Base-by-base conservation (phyloP, 306 rosid genomes). In the Bauhinia variegata region DNA sequence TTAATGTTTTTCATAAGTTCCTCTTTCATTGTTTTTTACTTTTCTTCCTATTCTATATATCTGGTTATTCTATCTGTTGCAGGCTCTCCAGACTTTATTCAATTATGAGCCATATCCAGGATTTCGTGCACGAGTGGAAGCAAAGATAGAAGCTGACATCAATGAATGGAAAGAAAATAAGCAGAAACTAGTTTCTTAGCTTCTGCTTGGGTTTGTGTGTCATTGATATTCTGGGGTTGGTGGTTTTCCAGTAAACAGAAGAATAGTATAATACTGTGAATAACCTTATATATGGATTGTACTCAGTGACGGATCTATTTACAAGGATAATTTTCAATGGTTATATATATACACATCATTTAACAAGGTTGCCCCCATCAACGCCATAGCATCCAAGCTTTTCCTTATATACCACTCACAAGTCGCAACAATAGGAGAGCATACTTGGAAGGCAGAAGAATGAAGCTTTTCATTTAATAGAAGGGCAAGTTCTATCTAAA, bases 31-130 rank as follows among this genome's bases (percentile, higher is more conserved):
- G 6, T 66, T 11, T 32, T 16, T 10, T 13, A n/a, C 16, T 37
- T 43, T 31, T 36, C 63, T 8, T 36, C 41, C 41, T 8, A 33
- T 39, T 11, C 57, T 23, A 5, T 6, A 61, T 13, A 30, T 12
- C 12, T 57, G 5, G 10, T 13, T 0, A 16, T 38, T 63, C 44
- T 44, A 42, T 49, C 62, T 78, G 32, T 10, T 78, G 68, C 67
- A 89, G 96, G 86, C 77, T 84, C 78, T 92, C 46, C 92, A 84
- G 3, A 64, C 33, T 53, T 38, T 60, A 56, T 85, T 89, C 60
- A 77, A 84, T 32, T 87, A 87, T 63, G 98, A 85, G 63, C 92
- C 95, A 16, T 84, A 82, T 66, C 86, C 88, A 5, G 88, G 95
- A 33, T 92, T 92, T 70, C 89, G 75, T 33, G 75, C 89, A 28